phyloP scores from a whole-genome alignment of 108 stramenopile species.

The Parietichytrium sp. region DNA sequence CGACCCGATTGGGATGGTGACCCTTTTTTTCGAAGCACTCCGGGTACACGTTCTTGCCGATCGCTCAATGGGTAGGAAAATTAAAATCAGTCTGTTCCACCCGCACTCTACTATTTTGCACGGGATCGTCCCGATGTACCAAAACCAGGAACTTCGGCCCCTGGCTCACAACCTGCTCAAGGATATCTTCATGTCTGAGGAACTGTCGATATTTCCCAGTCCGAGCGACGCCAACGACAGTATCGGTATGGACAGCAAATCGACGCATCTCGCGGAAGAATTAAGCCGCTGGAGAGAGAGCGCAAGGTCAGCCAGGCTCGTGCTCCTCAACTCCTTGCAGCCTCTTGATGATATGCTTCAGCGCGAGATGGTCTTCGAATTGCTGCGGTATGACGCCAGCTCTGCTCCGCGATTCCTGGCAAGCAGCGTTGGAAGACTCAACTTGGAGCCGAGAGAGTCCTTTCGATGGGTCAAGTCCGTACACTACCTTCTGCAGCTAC shows the following conservation, averaged over 20 bases:
- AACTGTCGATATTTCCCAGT: not conserved
- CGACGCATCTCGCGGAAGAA: no score
- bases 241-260: no score
- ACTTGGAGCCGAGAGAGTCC: not conserved
- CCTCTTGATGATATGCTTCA: not conserved
- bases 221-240: not conserved
- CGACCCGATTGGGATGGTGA: constrained; percentile 5
- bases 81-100: not conserved
- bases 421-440: not conserved
- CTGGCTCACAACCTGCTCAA: not conserved
- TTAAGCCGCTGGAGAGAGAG: not conserved
- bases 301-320: not conserved
- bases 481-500: no score
- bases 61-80: not conserved
- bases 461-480: not conserved
- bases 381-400: not conserved
- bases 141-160: not conserved
- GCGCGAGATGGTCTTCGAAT: not conserved
- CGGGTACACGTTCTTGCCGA: not conserved
- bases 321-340: no score
- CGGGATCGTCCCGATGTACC: not conserved
- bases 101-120: not conserved
- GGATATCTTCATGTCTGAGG: not conserved
- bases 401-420: not conserved
- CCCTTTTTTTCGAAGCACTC: not conserved